Conservation (phyloP, 768 basidiomycete species). For the Tulasnella sp. region DNA sequence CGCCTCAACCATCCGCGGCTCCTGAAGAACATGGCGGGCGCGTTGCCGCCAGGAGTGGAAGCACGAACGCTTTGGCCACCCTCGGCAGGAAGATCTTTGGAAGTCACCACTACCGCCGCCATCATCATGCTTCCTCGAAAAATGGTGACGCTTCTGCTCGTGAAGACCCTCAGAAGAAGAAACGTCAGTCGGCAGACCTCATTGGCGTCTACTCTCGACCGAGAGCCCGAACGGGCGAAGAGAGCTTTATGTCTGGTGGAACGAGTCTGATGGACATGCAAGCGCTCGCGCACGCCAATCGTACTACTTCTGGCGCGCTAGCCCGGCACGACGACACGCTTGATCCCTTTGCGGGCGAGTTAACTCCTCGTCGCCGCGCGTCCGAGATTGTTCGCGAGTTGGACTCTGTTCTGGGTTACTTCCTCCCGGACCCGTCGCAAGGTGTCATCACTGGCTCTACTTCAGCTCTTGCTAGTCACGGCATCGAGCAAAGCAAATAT, state of each 20-base stretch:
- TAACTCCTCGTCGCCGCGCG: neutral
- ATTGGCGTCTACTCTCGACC: neutral
- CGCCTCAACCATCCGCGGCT: neutral
- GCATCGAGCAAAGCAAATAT: neutral
- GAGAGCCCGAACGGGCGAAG: neutral
- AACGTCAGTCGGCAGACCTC: neutral
- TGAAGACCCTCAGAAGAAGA: neutral
- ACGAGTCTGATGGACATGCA: conserved; percentile 12
- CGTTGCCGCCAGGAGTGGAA: neutral
- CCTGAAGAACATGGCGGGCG: neutral
- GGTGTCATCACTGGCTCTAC: neutral
- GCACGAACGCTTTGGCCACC: neutral
- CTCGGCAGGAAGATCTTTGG: conserved; percentile 10
- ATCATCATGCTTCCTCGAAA: neutral
- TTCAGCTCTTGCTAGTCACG: neutral
- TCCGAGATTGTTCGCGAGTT: neutral
- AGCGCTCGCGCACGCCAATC: neutral
- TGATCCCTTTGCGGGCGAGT: neutral
- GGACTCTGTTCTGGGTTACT: neutral
- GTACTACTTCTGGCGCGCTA: neutral
- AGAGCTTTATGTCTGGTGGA: neutral
- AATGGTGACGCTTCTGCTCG: neutral
- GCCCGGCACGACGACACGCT: neutral
- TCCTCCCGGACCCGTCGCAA: neutral
- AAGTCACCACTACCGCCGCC: neutral